phyloP scores from a whole-genome alignment of 345 rosid species.

The Camelina sativa region DNA sequence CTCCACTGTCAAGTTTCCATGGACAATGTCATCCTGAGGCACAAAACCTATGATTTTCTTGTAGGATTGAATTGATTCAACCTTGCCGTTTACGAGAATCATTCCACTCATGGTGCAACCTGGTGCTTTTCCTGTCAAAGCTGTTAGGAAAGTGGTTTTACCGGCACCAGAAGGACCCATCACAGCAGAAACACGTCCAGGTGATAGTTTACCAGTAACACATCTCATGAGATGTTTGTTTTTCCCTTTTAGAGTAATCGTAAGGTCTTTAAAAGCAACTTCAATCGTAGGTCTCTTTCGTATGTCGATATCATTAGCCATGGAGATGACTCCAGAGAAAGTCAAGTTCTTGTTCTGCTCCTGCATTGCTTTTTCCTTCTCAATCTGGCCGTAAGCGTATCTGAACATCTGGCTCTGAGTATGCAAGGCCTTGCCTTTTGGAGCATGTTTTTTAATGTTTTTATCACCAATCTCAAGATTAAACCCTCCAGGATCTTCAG shows the following conservation, averaged over 20 bases:
- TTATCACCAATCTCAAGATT: slow-evolving; percentile 82
- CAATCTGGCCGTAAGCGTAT: slow-evolving; percentile 91
- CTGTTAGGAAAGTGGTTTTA: slow-evolving; percentile 93
- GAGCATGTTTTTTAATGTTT: slow-evolving; percentile 65
- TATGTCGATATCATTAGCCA: slow-evolving; percentile 74
- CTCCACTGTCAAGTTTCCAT: slow-evolving; percentile 95
- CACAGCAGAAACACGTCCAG: slow-evolving; percentile 94
- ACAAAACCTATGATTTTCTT: slow-evolving; percentile 92
- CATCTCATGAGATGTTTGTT: slow-evolving; percentile 83
- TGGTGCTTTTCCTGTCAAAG: slow-evolving; percentile 85
- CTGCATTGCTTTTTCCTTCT: slow-evolving; percentile 89
- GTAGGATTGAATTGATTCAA: slow-evolving; percentile 80
- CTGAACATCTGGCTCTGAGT: slow-evolving; percentile 96
- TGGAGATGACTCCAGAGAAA: slow-evolving; percentile 85
- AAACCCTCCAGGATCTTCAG: slow-evolving; percentile 72
- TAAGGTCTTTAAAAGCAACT: slow-evolving; percentile 80
- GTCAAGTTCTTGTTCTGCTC: slow-evolving; percentile 88
- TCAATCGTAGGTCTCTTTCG: slow-evolving; percentile 80
- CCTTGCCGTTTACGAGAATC: slow-evolving; percentile 86
- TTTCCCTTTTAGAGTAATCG: slow-evolving; percentile 77
- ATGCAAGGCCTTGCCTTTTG: slow-evolving; percentile 80
- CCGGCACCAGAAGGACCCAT: slow-evolving; percentile 99
- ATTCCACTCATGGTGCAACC: slow-evolving; percentile 76
- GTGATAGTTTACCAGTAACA: slow-evolving; percentile 87
- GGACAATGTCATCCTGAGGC: slow-evolving; percentile 98